phyloP scores from a whole-genome alignment of 495 filamentous ascomycete species.

The Podospora comata region DNA sequence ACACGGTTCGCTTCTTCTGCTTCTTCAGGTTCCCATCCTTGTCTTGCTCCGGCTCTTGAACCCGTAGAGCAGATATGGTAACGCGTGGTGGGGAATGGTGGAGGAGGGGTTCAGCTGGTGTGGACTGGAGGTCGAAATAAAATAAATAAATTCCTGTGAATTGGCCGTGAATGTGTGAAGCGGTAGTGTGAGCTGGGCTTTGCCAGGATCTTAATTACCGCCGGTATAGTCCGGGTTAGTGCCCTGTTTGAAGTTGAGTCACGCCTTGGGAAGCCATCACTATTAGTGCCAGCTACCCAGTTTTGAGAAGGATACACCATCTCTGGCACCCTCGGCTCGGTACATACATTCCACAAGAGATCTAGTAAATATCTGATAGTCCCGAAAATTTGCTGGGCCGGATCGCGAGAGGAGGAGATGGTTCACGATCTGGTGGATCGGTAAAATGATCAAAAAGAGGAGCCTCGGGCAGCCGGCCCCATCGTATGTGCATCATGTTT shows the following conservation, averaged over 20 bases:
- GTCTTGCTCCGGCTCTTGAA: not conserved
- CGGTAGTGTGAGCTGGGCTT: not conserved
- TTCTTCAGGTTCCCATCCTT: not conserved
- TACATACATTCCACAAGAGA: not conserved
- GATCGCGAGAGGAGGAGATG: not conserved
- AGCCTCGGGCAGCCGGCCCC: not conserved
- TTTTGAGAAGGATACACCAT: not conserved
- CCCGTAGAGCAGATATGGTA: not conserved
- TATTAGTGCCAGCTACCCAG: not conserved
- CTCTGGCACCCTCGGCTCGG: not conserved
- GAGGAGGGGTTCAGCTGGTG: not conserved
- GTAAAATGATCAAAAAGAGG: not conserved
- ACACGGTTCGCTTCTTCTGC: not conserved
- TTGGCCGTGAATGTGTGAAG: not conserved
- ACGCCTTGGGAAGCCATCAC: not conserved
- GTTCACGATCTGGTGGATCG: not conserved
- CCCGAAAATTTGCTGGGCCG: conserved; percentile 1
- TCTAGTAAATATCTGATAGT: not conserved
- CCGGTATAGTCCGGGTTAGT: not conserved
- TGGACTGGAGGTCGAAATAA: not conserved
- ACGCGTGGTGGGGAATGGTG: conserved; percentile 3
- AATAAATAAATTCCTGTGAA: not conserved
- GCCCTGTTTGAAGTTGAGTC: not conserved
- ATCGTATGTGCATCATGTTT: conserved; percentile 1
- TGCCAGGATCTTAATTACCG: not conserved